These are phyloP conservation scores for Linaria vulgaris DNA, from an alignment of 257 asterid genomes.

Conservation along the genomic window DNA sequence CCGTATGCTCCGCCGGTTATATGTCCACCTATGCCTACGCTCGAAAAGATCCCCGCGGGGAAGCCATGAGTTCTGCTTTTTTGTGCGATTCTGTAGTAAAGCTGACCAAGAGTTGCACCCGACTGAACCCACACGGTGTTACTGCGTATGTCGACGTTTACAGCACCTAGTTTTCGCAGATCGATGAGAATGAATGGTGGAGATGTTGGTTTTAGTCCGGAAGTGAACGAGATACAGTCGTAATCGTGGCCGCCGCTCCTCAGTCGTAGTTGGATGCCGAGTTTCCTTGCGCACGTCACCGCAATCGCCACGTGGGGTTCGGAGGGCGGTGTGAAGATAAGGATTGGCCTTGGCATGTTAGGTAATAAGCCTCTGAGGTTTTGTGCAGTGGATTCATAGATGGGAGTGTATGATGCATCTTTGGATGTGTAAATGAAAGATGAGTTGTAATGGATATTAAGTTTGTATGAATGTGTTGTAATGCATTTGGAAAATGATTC, in stretches of 20 bases:
- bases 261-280: neutral
- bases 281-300: neutral
- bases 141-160: neutral
- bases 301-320: neutral
- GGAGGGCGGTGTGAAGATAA: slow-evolving; percentile 8
- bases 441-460: neutral
- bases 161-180: neutral
- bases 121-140: slow-evolving; percentile 9
- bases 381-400: slow-evolving; percentile 4
- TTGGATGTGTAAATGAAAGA: neutral
- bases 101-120: slow-evolving; percentile 18
- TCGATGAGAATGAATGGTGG: slow-evolving; percentile 10
- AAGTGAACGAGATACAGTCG: neutral
- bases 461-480: neutral
- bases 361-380: slow-evolving; percentile 11
- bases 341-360: neutral
- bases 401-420: neutral
- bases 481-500: slow-evolving; percentile 13
- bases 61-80: slow-evolving; percentile 12
- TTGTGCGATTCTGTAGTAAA: slow-evolving; percentile 13
- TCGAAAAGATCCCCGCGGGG: slow-evolving; percentile 4
- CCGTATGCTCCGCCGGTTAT: slow-evolving; percentile 22
- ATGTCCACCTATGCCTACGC: slow-evolving; percentile 20
- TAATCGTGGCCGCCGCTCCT: slow-evolving; percentile 7
- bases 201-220: neutral